Evolutionary conservation across 306 rosid genomes (phyloP), one percentile per base, ranked within the genome.

Genomic region (Lagenaria siceraria): DNA sequence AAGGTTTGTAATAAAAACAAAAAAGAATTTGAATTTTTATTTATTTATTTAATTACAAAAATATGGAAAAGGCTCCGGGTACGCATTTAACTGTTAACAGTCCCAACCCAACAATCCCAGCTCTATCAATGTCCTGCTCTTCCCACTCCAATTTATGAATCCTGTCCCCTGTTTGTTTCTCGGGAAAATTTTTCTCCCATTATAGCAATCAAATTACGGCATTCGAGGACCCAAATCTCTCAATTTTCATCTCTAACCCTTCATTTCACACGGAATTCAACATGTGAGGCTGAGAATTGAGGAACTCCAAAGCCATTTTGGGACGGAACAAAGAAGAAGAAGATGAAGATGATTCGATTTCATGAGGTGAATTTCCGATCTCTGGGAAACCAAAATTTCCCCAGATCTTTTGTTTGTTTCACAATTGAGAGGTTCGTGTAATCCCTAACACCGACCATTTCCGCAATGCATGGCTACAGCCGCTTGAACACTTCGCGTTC

Each of bases 381-480:
- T 70, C 75, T 24, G n/a, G 59, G 14, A 42, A 69, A 7, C 35
- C 11, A 0, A 2, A 17, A 24, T 48, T 25, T 3, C 40, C 59
- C 42, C 75, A 22, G 75, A 69, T 69, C 75, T 69, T 69, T 7
- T 68, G 54, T 42, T n/a, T 24, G 11, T 71, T 71, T 48, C n/a
- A 25, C n/a, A 69, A 42, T 46, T 27, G 31, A 38, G 53, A 21
- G 31, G 55, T 8, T 21, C 14, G 56, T 43, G 12, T 42, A 72
- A 72, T 14, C 76, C 76, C 43, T 72, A 72, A 24, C 58, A 2
- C n/a, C 9, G 74, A 8, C 54, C 35, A 38, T 66, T 66, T 17
- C 74, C 19, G 48, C 46, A 82, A 91, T 91, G 97, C 97, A 92
- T 74, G 96, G 97, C 56, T 82, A 81, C 79, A 89, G 93, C 81